These are phyloP conservation scores for Cornus controversa DNA, from an alignment of 148 eudicot species.

Conservation along the genomic window DNA sequence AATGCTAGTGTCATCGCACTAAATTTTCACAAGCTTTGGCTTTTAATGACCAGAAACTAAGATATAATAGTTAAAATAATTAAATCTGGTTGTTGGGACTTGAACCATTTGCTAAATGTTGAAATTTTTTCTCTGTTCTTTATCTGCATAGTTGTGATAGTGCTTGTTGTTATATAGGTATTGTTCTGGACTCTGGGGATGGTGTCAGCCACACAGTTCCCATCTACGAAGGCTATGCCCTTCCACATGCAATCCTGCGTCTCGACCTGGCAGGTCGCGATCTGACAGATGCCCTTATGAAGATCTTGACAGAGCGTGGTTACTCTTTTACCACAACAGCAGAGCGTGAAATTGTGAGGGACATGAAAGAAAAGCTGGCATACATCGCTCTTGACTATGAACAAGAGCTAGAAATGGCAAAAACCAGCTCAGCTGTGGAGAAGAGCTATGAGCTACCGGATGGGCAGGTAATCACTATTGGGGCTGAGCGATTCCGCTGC, in stretches of 20 bases:
- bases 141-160: not conserved
- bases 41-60: not conserved
- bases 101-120: not conserved
- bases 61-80: not conserved
- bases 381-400: slow-evolving; percentile 78
- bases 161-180: slow-evolving; percentile 35
- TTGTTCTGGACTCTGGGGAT: slow-evolving; percentile 80
- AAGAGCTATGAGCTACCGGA: slow-evolving; percentile 78
- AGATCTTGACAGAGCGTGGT: slow-evolving; percentile 75
- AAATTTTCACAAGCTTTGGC: not conserved
- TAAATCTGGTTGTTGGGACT: not conserved
- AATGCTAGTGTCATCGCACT: not conserved
- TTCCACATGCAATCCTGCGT: slow-evolving; percentile 83
- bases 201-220: slow-evolving; percentile 88
- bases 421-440: slow-evolving; percentile 72
- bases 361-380: slow-evolving; percentile 72
- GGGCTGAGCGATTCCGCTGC: slow-evolving; percentile 77
- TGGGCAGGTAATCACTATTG: slow-evolving; percentile 83
- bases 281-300: slow-evolving; percentile 73
- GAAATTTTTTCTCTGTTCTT: not conserved
- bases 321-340: slow-evolving; percentile 79
- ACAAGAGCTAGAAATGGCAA: slow-evolving; percentile 73
- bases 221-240: slow-evolving; percentile 77
- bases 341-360: slow-evolving; percentile 83
- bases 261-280: slow-evolving; percentile 80